Percentiles rank a stretch among this genome's conserved stretches.
phyloP scores from a whole-genome alignment of 192 early-diverging fungal species.

The Coemansia javaensis region DNA sequence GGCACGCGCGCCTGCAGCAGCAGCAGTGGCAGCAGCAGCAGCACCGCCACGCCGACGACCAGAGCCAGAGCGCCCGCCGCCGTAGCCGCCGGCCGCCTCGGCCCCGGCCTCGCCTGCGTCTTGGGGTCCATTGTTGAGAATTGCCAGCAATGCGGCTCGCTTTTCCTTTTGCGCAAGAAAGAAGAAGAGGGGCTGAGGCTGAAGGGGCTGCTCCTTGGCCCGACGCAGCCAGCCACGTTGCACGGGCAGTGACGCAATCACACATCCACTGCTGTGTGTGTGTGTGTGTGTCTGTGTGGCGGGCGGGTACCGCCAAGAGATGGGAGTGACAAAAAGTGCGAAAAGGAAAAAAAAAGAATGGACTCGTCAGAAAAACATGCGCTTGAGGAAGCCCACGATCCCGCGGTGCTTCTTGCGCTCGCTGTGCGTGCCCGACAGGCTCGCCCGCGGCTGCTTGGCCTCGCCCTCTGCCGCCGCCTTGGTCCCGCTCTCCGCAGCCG shows the following conservation, averaged over 20 bases:
- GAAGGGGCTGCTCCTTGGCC: neutral
- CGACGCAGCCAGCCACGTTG: no score
- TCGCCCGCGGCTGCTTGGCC: slow-evolving; percentile 11
- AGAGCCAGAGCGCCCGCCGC: neutral
- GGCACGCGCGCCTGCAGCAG: neutral
- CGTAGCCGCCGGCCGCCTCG: no score
- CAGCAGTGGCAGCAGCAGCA: neutral
- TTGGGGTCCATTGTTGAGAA: neutral
- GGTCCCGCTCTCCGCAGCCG: no score
- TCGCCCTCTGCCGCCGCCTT: neutral
- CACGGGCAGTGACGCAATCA: no score
- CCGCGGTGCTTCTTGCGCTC: slow-evolving; percentile 43
- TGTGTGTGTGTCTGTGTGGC: no score
- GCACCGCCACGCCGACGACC: neutral
- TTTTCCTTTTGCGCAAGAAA: no score
- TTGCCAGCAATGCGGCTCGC: no score
- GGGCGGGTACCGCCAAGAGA: neutral
- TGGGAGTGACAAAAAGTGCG: neutral
- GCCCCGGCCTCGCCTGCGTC: neutral
- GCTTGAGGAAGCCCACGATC: slow-evolving; percentile 38
- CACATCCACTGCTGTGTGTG: no score
- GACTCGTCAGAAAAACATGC: slow-evolving; percentile 28
- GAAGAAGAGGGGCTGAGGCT: neutral
- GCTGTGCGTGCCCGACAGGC: slow-evolving; percentile 6
- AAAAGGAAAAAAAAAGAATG: neutral